Evolutionary conservation across 768 basidiomycete species (phyloP), one percentile per base, ranked within the genome.

Genomic region (Mycena epipterygia): DNA sequence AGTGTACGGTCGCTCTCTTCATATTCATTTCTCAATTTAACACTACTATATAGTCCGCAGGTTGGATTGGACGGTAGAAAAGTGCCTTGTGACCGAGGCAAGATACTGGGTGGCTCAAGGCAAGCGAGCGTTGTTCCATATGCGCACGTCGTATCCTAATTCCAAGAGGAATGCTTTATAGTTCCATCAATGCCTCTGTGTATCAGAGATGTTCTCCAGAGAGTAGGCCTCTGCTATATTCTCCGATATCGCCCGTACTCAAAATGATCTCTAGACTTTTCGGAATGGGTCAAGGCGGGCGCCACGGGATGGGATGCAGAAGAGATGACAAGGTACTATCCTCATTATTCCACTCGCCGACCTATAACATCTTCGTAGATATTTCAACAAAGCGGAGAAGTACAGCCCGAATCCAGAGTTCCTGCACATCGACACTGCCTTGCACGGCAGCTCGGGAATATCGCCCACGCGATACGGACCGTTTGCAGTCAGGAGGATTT

Each of bases 221-320:
- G 46, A 71, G 71, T 72, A 41, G 13, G 64, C 32, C 21, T 8
- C 8, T 27, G 32, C 42, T 41, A n/a, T 17, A 14, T 49, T 5
- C 16, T 49, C 1, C 32, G 30, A 42, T 27, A 13, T 13, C 23
- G n/a, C 27, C 53, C 58, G 41, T 39, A 29, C 27, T 21, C 13
- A 42, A 21, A 21, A 13, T 13, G 5, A 0, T 8, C 30, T 29
- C 14, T 55, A 67, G 76, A 76, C 48, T 76, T 76, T 30, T 48
- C 57, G 23, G 68, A 70, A 25, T 77, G 76, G 76, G 76, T 56
- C 6, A 55, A 62, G 21, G 63, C 67, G n/a, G 76, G 76, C 17
- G 72, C 69, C 23, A 55, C 29, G 29, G 76, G 76, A 7, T 76
- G 76, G 76, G 59, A 37, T 17, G 64, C 71, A 23, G 39, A 58